Conservation (phyloP, 2,329 filamentous ascomycete species). For the Neofusicoccum parvum region DNA sequence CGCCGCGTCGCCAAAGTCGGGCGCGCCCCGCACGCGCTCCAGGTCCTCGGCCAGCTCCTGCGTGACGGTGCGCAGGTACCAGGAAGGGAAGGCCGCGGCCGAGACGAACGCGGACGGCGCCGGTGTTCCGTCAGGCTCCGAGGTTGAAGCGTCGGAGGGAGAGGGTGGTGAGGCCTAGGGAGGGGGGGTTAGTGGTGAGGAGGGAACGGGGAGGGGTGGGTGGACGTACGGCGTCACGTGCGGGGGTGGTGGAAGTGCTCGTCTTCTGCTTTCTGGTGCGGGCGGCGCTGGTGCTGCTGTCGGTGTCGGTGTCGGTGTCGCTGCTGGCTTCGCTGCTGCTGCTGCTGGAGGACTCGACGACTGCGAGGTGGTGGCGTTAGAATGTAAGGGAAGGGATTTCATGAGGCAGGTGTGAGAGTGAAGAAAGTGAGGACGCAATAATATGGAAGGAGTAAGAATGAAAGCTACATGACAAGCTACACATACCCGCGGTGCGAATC, state of each 20-base stretch:
- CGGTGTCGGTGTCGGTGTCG: background rate
- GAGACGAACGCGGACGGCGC: background rate
- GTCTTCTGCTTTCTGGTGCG: slow-evolving; percentile 13
- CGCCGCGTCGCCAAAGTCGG: slow-evolving; percentile 69
- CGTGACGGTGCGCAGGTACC: slow-evolving; percentile 70
- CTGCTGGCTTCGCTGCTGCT: slow-evolving; percentile 12
- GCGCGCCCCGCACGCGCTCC: slow-evolving; percentile 67
- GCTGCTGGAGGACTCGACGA: slow-evolving; percentile 9
- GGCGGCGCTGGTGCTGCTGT: background rate
- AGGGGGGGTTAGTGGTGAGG: background rate
- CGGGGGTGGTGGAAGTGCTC: background rate
- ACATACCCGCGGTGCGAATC: slow-evolving; percentile 15
- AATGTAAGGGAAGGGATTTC: background rate
- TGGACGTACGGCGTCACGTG: background rate
- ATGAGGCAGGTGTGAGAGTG: background rate
- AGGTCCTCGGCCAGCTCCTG: slow-evolving; percentile 74
- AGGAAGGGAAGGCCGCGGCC: slow-evolving; percentile 55
- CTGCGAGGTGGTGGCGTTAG: background rate
- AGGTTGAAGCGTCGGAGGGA: background rate
- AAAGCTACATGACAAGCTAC: background rate
- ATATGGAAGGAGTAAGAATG: background rate
- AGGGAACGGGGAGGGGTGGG: background rate
- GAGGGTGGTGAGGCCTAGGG: background rate
- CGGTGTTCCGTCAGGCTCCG: background rate
- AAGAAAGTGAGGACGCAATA: background rate